phyloP scores from a whole-genome alignment of 2,329 filamentous ascomycete species.

The Rosellinia necatrix region DNA sequence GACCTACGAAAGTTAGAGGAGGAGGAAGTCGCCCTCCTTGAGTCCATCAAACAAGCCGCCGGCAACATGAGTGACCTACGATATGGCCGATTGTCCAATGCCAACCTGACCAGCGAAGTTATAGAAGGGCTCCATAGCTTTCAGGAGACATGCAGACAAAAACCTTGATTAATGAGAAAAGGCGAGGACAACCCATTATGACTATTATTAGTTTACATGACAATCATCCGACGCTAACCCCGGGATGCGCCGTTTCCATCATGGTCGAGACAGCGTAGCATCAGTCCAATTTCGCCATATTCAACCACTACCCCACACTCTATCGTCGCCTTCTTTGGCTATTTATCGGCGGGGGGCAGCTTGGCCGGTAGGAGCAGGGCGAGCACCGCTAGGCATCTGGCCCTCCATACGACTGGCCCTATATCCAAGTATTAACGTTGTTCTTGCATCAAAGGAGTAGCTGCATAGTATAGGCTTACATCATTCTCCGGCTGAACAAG shows the following conservation, averaged over 20 bases:
- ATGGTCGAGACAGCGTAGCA: not conserved
- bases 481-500: constrained; percentile 73
- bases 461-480: constrained; percentile 60
- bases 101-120: constrained; percentile 67
- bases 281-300: not conserved
- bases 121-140: constrained; percentile 68
- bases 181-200: constrained; percentile 28
- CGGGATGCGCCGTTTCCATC: not conserved
- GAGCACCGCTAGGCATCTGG: constrained; percentile 30
- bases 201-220: constrained; percentile 17
- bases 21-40: constrained; percentile 64
- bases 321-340: not conserved
- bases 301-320: not conserved
- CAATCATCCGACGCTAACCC: not conserved
- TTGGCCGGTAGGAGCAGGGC: constrained; percentile 37
- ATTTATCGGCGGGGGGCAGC: constrained; percentile 35
- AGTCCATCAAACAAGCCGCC: constrained; percentile 67
- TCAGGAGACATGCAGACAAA: constrained; percentile 64
- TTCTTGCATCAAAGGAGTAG: constrained; percentile 2
- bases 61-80: constrained; percentile 80
- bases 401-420: constrained; percentile 36
- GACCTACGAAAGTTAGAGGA: constrained; percentile 69
- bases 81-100: constrained; percentile 74
- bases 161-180: constrained; percentile 41
- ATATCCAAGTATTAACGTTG: constrained; percentile 20